Conservation (phyloP, 73 alveolate genomes). For the Blepharisma stoltei region DNA sequence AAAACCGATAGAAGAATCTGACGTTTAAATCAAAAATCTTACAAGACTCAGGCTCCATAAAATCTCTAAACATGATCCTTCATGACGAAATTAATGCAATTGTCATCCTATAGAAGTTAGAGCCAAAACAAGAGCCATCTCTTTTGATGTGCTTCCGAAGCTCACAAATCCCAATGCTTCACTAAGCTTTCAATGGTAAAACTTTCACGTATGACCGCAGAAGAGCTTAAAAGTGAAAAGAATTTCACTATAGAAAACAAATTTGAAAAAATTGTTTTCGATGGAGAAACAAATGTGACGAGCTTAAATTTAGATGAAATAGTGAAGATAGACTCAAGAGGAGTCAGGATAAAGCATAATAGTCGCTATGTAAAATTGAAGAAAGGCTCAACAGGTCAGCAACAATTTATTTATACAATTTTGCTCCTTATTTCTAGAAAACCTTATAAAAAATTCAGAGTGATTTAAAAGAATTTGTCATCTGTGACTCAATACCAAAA, state of each 20-base stretch:
- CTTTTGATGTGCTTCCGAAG: not conserved
- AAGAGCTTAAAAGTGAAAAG: not conserved
- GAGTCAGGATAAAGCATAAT: not conserved
- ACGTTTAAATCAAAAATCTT: not conserved
- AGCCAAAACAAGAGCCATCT: no score
- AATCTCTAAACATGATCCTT: not conserved
- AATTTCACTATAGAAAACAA: not conserved
- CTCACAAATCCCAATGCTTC: not conserved
- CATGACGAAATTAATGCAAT: not conserved
- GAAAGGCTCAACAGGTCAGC: constrained; percentile 16
- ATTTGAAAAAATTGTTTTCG: constrained; percentile 12
- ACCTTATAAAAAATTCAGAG: no score
- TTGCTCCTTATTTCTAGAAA: no score
- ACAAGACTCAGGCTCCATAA: not conserved
- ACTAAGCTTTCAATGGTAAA: not conserved
- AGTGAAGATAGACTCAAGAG: not conserved
- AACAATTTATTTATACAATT: no score
- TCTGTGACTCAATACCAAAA: no score
- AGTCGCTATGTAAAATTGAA: not conserved
- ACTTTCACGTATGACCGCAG: not conserved
- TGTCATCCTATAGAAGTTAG: no score
- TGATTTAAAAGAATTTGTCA: no score
- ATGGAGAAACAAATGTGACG: constrained; percentile 24
- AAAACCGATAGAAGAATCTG: not conserved
- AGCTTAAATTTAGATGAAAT: not conserved